Evolutionary conservation across 2,329 filamentous ascomycete genomes (phyloP).

Genomic region (Diaporthe australafricana): DNA sequence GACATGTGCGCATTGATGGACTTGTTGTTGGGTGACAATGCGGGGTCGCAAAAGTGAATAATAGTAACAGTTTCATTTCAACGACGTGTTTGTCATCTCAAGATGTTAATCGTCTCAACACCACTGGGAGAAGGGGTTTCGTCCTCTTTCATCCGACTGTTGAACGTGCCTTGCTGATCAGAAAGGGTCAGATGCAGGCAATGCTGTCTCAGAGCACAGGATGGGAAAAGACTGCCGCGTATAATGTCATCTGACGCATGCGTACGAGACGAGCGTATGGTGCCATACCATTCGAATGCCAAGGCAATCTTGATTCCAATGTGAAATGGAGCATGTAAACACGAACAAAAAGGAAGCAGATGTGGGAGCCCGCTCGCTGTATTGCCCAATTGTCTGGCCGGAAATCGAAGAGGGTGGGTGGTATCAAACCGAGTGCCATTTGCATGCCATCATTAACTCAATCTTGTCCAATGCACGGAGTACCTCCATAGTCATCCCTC

Average conservation of each 20-base stretch:
- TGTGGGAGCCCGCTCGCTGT: background rate
- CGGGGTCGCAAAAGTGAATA: background rate
- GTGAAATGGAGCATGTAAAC: rapidly evolving
- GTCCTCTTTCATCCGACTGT: no score
- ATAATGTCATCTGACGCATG: background rate
- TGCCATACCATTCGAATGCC: no score
- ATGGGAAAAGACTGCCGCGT: no score
- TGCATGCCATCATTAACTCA: background rate
- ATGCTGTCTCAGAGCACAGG: no score
- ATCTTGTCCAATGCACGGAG: background rate
- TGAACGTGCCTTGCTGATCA: no score
- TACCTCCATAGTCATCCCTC: background rate
- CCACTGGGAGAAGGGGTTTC: no score
- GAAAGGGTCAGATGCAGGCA: no score
- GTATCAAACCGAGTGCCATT: background rate
- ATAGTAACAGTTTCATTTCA: background rate
- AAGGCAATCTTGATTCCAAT: no score
- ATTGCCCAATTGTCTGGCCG: background rate
- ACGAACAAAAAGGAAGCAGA: background rate
- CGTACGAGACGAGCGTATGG: background rate
- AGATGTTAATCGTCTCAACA: no score
- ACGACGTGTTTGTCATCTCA: background rate
- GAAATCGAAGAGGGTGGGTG: background rate
- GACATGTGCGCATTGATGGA: slow-evolving; percentile 9
- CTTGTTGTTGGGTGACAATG: slow-evolving; percentile 2